Evolutionary conservation across 2,329 filamentous ascomycete genomes (phyloP).

Genomic region (Diaporthe sp.): DNA sequence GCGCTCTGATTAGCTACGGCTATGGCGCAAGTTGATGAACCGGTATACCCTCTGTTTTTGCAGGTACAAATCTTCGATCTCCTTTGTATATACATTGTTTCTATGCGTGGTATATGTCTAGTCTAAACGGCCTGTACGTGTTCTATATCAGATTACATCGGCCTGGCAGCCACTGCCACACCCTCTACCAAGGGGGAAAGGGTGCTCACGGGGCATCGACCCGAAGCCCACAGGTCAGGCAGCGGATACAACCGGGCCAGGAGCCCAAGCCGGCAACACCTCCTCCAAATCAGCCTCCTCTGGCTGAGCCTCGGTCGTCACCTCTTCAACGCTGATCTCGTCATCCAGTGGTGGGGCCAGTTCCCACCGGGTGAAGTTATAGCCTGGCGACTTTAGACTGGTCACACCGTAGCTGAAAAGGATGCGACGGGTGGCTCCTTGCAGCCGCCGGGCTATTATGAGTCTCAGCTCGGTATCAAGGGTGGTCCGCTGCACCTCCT

Average conservation of each 20-base stretch:
- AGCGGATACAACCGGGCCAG: neutral
- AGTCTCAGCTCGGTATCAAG: constrained; percentile 33
- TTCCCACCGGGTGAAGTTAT: neutral
- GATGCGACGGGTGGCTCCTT: neutral
- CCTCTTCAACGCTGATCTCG: neutral
- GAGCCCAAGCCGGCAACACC: neutral
- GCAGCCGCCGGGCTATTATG: constrained; percentile 1
- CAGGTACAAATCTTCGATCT: too few species aligned
- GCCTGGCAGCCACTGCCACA: neutral
- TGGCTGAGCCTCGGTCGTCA: neutral
- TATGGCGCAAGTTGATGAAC: too few species aligned
- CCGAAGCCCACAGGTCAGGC: neutral
- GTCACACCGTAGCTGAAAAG: neutral
- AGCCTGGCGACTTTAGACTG: neutral
- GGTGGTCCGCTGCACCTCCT: neutral
- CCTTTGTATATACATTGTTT: neutral
- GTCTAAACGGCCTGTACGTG: neutral
- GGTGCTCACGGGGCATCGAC: neutral
- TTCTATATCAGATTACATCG: neutral
- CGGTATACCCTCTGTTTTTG: too few species aligned
- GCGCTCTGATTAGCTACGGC: too few species aligned
- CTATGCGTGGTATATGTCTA: neutral
- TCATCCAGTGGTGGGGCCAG: neutral
- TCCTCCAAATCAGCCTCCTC: constrained; percentile 4
- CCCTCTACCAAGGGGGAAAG: neutral